Base-by-base conservation (phyloP, 805 yeast species). In the Lachancea kluyveri region DNA sequence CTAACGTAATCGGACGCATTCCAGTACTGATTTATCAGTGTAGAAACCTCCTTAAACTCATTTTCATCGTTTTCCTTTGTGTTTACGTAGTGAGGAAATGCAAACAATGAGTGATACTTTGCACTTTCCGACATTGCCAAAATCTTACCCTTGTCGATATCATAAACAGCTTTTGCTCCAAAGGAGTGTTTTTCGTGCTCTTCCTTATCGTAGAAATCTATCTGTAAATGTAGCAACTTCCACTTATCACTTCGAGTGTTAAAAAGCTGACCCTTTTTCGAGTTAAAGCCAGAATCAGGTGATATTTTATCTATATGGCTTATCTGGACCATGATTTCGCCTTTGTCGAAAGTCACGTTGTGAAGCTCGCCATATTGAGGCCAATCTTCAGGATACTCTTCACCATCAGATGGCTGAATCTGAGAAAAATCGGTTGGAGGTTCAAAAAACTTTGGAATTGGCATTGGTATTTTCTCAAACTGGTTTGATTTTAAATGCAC, bases 91-190 rank as follows among this genome's bases (percentile, higher is more conserved):
- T 77, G 79, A 8, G 85, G 76, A 20, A 82, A 60, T 1, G 77
- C 79, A 46, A 70, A 68, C n/a, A 65, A 33, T 6, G 86, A 79
- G 31, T 66, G 62, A 51, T 77, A 77, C 50, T 79, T 80, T 5
- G 82, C 83, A 17, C 86, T 70, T 21, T 67, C 62, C 1, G 86
- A 68, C 12, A 72, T 48, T 0, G 77, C 66, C 10, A 82, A 60
- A 4, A 82, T 51, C 31, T 81, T 64, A 1, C 94, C 94, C 1
- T 74, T 59, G 13, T 68, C 65, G 39, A 80, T 77, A 47, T 79
- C 84, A 50, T 79, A 80, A 2, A 77, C 66, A 0, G 87, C 88
- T 15, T 60, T 58, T 8, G 83, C 58, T 4, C 64, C 62, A 12
- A 86, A 42, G 1, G 52, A 48, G 48, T 77, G 76, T 33, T 60